Percentiles rank a stretch among this genome's conserved stretches.
These are phyloP conservation scores for Wallacemonas sp. DNA, from an alignment of 208 protist genomes.

Conservation along the genomic window DNA sequence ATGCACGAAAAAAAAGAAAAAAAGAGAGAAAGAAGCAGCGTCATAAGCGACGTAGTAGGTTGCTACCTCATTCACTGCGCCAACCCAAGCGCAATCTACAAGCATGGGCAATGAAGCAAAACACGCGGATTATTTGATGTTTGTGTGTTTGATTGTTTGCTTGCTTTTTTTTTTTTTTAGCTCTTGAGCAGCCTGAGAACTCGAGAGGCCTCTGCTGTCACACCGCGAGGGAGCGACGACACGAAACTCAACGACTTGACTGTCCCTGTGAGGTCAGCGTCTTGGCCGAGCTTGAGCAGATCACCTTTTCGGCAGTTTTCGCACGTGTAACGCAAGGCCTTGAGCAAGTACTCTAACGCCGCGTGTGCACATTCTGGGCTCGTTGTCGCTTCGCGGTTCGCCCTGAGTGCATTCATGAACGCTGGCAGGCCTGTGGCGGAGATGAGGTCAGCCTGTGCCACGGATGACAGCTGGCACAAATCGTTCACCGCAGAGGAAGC, in stretches of 20 bases:
- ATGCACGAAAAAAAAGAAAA: too few species aligned
- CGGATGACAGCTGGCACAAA: conserved; percentile 37
- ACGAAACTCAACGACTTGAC: conserved; percentile 16
- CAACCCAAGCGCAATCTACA: too few species aligned
- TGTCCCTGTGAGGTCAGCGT: conserved; percentile 19
- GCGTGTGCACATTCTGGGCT: conserved; percentile 18
- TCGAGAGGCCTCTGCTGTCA: conserved; percentile 28
- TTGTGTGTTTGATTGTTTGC: conserved; percentile 1
- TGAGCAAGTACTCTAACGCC: conserved; percentile 44
- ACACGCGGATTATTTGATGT: conserved; percentile 19
- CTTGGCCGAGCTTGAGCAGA: conserved; percentile 12
- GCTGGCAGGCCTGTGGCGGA: conserved; percentile 25
- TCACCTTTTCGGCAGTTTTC: conserved; percentile 24
- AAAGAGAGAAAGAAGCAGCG: neutral
- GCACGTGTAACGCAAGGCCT: conserved; percentile 39
- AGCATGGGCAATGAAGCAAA: conserved; percentile 4
- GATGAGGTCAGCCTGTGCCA: conserved; percentile 42
- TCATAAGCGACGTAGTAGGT: too few species aligned
- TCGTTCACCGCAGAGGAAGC: conserved; percentile 49
- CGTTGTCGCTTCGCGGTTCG: conserved; percentile 18
- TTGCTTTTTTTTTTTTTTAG: neutral
- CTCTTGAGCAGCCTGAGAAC: neutral
- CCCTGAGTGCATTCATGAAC: conserved; percentile 27
- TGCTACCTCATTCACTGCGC: too few species aligned
- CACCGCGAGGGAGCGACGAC: conserved; percentile 18